phyloP scores from a whole-genome alignment of 139 green algal genomes.

The Volvox reticuliferus region DNA sequence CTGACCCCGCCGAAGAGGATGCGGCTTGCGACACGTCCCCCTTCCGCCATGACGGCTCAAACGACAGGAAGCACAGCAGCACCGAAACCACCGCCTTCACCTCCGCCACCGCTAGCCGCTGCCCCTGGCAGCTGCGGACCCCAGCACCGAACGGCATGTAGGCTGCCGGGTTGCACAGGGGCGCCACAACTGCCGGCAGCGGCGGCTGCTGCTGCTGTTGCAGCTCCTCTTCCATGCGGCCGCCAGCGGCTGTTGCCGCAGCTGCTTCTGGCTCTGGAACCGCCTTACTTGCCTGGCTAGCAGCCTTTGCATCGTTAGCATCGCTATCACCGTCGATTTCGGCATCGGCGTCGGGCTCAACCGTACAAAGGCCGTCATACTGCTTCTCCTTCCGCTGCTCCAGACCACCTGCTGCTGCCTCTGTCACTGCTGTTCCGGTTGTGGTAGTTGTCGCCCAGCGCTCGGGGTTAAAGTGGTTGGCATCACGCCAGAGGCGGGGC shows the following conservation, averaged over 20 bases:
- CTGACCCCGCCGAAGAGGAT: too few relatives aligned
- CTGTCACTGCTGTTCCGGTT: background rate
- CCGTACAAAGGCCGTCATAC: conserved; percentile 32
- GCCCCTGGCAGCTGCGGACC: conserved; percentile 46
- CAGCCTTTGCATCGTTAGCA: too few relatives aligned
- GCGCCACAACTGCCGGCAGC: background rate
- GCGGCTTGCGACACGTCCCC: background rate
- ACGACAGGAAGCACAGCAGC: conserved; percentile 37
- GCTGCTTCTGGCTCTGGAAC: background rate
- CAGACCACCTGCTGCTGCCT: background rate
- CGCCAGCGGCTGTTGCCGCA: background rate
- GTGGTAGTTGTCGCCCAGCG: conserved; percentile 27
- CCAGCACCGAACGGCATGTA: conserved; percentile 56
- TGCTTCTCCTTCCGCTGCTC: background rate
- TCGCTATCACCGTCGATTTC: background rate
- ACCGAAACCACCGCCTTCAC: conserved; percentile 51
- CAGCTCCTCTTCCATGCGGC: background rate
- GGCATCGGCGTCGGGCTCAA: background rate
- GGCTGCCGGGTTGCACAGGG: conserved; percentile 24
- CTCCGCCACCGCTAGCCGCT: conserved; percentile 40
- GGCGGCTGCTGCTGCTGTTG: background rate
- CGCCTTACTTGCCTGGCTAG: too few relatives aligned
- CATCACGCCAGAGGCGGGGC: conserved; percentile 28
- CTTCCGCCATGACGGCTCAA: conserved; percentile 10
- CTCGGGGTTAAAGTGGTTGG: conserved; percentile 28